Base-by-base conservation (phyloP, 495 filamentous ascomycete species). In the Baudoinia panamericana region DNA sequence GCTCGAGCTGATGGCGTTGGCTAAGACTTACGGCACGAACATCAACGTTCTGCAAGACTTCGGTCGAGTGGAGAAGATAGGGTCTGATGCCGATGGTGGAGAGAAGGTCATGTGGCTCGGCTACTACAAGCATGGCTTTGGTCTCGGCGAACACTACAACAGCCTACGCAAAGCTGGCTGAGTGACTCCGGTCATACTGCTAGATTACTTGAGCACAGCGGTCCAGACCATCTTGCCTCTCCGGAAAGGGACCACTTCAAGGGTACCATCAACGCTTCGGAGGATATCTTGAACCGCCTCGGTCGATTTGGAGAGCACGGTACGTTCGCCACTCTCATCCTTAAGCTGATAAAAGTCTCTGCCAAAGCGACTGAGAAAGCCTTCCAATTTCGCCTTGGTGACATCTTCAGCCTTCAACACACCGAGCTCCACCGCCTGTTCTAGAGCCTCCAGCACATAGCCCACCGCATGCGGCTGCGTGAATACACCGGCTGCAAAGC, bases 81-180 rank as follows among this genome's bases (percentile, higher is more conserved):
- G 68, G 40, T 68, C 73, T 38, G 63, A 51, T 10, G 63, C 60
- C 0, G 58, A 59, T 16, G 25, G 23, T 9, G 67, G 53, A 7
- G 62, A 64, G 35, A 67, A 70, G 27, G 64, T 69, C 46, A 67
- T 95, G 22, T 97, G 90, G 90, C 61, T 97, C 60, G 87, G 84
- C 17, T 97, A 96, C 61, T 96, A 96, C 62, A 67, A 80, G 45
- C 86, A 95, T 63, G 76, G 77, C 37, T 95, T 84, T 64, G 86
- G 86, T 2, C 64, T 96, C 13, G 90, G 90, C 10, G 88, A 95
- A 67, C 90, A 97, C 63, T 97, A 95, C 63, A 97, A 96, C 55
- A 93, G 87, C 17, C 63, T 97, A 39, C 54, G 74, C 45, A 73
- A 50, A 61, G 53, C 52, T 25, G 45, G 44, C 30, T 67, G 54